A percentile compares a stretch with the other conserved stretches of the same genome.
Conservation (phyloP, 495 filamentous ascomycete genomes). For the Penicillium subrubescens region DNA sequence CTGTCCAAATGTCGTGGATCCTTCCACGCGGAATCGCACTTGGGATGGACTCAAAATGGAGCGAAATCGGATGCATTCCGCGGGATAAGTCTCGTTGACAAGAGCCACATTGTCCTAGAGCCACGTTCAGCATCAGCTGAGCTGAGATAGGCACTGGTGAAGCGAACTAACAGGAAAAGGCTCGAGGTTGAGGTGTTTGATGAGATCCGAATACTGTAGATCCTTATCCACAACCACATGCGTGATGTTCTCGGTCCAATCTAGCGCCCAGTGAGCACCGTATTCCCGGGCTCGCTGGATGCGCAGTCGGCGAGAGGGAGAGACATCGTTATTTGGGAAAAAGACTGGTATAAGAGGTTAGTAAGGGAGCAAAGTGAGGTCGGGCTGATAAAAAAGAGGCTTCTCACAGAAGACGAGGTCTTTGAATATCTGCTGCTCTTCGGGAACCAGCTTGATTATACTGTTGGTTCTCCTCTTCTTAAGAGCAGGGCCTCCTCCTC, state of each 20-base stretch:
- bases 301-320: conserved; percentile 63
- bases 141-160: conserved; percentile 13
- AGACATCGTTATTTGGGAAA: conserved; percentile 76
- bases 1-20: conserved; percentile 21
- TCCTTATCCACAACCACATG: conserved; percentile 81
- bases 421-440: conserved; percentile 65
- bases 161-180: conserved; percentile 46
- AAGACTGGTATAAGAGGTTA: conserved; percentile 56
- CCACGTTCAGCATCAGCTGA: conserved; percentile 30
- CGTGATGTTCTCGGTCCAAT: conserved; percentile 57
- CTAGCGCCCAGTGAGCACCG: conserved; percentile 66
- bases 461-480: conserved; percentile 33
- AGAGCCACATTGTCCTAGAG: conserved; percentile 52
- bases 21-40: conserved; percentile 59
- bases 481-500: conserved; percentile 8
- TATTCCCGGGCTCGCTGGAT: conserved; percentile 76
- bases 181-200: conserved; percentile 56
- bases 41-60: conserved; percentile 61
- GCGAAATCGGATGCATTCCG: conserved; percentile 72
- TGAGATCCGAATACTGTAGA: conserved; percentile 66
- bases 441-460: conserved; percentile 50
- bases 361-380: not conserved
- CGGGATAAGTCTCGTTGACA: conserved; percentile 77
- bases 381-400: not conserved
- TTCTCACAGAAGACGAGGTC: conserved; percentile 61